Percentiles rank a stretch among this genome's conserved stretches.
Conservation (phyloP, 805 yeast species). For the Hanseniaspora taiwanica region DNA sequence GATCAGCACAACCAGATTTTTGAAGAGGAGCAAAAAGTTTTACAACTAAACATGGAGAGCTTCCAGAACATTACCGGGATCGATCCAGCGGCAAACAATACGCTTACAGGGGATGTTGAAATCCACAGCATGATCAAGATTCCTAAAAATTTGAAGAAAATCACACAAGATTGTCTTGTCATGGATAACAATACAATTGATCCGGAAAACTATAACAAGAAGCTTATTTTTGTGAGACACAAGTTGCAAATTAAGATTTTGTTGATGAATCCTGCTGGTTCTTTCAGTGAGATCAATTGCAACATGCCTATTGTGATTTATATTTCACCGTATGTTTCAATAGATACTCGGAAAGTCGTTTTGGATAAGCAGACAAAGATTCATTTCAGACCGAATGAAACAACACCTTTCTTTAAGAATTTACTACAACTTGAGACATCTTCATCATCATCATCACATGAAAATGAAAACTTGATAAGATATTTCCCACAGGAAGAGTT, state of each 20-base stretch:
- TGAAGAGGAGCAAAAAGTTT: slow-evolving; percentile 47
- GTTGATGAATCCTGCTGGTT: slow-evolving; percentile 62
- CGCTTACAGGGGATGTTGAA: slow-evolving; percentile 44
- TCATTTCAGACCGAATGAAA: slow-evolving; percentile 28
- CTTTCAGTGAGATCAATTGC: slow-evolving; percentile 75
- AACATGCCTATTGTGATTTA: slow-evolving; percentile 64
- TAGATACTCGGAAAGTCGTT: slow-evolving; percentile 29
- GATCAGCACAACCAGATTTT: slow-evolving; percentile 43
- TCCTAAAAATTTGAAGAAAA: slow-evolving; percentile 56
- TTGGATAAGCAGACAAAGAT: slow-evolving; percentile 28
- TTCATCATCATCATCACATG: too few relatives aligned
- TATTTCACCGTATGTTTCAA: slow-evolving; percentile 62
- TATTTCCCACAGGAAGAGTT: slow-evolving; percentile 28
- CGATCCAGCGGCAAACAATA: slow-evolving; percentile 15
- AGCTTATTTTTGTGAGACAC: slow-evolving; percentile 62
- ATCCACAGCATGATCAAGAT: slow-evolving; percentile 43
- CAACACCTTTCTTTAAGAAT: not conserved
- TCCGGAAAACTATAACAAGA: slow-evolving; percentile 20
- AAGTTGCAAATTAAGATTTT: slow-evolving; percentile 63
- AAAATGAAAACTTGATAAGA: slow-evolving; percentile 3
- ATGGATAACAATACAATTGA: slow-evolving; percentile 30
- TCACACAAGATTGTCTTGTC: slow-evolving; percentile 77
- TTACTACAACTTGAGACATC: not conserved
- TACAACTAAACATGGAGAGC: slow-evolving; percentile 34
- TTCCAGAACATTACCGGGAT: slow-evolving; percentile 34